Base-by-base conservation (phyloP, 106 monocot genomes). In the Apostasia shenzhenica region DNA sequence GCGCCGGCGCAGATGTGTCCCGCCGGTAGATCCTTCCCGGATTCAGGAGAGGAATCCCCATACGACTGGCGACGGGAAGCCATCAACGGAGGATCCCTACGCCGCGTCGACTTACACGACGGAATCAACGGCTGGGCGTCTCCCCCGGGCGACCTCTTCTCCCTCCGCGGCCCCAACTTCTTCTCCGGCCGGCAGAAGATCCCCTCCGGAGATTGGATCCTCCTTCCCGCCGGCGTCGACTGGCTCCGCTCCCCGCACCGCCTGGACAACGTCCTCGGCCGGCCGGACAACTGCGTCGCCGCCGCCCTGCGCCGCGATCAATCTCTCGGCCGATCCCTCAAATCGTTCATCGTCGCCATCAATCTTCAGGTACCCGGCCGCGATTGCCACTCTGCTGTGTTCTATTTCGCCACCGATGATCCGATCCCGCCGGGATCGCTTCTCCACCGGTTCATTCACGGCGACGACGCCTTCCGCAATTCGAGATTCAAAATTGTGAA, bases 71-170 rank as follows among this genome's bases (percentile, higher is more conserved):
- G 70, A 2, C 41, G 78, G 42, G 85, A 83, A 52, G 75, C 75
- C 2, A 73, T 90, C 52, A 46, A 72, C 58, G 83, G 83, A 26
- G 80, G 85, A 51, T 80, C 85, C 47, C 70, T 90, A 57, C 68
- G 76, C 62, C 83, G 67, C 61, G 89, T 90, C 38, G 83, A 90
- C 70, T 82, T 90, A 41, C 44, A 81, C 64, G 55, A 51, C 2
- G 89, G 89, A 67, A 72, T 80, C 75, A 90, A 90, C 71, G 89
- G 89, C 69, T 90, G 89, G 89, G 80, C 89, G 0, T 90, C 89
- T 54, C 89, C 89, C 1, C 89, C 89, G 5, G 82, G 83, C 57
- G 80, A 85, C 59, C 78, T 86, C 57, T 86, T 90, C 80, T 48
- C 10, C 62, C 77, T 82, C 59, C 73, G 79, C 39, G 57, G 57